Percentiles rank a stretch among this genome's conserved stretches.
phyloP scores from a whole-genome alignment of 176 grass and related monocot species.

The Oryza meridionalis region DNA sequence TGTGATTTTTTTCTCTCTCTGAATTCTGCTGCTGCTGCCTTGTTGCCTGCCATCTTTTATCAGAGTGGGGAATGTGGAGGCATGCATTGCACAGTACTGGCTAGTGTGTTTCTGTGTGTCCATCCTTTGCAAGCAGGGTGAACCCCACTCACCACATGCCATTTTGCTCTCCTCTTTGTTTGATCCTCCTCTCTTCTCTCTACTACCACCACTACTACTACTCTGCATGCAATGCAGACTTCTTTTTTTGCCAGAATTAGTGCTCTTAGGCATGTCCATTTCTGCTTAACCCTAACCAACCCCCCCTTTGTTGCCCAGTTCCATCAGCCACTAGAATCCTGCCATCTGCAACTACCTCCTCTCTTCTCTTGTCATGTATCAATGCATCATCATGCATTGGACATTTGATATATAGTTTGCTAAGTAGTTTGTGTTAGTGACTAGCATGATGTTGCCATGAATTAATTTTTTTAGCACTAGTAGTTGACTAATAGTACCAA shows the following conservation, averaged over 20 bases:
- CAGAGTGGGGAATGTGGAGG: slow-evolving; percentile 84
- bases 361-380: slow-evolving; percentile 37
- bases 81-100: slow-evolving; percentile 60
- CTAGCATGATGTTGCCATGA: neutral
- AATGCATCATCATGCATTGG: neutral
- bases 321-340: slow-evolving; percentile 39
- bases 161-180: slow-evolving; percentile 49
- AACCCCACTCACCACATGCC: slow-evolving; percentile 54
- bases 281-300: slow-evolving; percentile 47
- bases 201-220: too few relatives aligned
- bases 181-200: neutral
- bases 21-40: slow-evolving; percentile 18
- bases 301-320: neutral
- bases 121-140: slow-evolving; percentile 53
- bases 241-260: slow-evolving; percentile 60
- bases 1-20: neutral
- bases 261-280: slow-evolving; percentile 62
- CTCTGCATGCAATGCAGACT: slow-evolving; percentile 29
- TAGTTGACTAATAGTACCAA: neutral
- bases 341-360: slow-evolving; percentile 29
- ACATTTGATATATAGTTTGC: neutral
- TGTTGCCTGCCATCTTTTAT: slow-evolving; percentile 70
- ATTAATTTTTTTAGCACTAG: neutral
- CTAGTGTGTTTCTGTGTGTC: slow-evolving; percentile 51
- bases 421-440: neutral